Base-by-base conservation (phyloP, 2,329 filamentous ascomycete genomes). In the Aspergillus texensis region DNA sequence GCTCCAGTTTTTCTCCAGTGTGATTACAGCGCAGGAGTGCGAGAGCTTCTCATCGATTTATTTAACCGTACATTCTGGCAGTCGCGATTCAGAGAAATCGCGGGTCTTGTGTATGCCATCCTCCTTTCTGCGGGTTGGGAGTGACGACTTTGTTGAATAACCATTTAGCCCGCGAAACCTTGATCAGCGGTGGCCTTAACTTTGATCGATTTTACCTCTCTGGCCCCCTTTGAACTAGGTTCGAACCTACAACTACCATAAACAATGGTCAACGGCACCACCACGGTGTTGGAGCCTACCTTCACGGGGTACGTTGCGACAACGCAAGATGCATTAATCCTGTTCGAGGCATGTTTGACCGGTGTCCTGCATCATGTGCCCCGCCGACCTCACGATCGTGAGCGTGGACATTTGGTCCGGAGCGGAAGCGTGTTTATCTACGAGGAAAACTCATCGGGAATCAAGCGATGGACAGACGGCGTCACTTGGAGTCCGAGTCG, bases 381-480 rank as follows among this genome's bases (percentile, higher is more conserved):
- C 21, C 89, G 94, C 57, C 86, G 94, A 59, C 94, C 94, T 1
- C 92, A 96, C 75, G 94, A 97, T 72, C 86, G 92, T 58, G 94
- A 97, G 78, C 86, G 93, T 58, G 83, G 84, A 28, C 84, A 87
- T 24, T 86, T 96, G 58, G 95, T 97, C 74, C 86, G 86, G 68
- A 96, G 92, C 69, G 94, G 94, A 41, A 90, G 91, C 68, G 87
- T 97, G 54, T 95, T 97, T 78, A 92, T 97, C 68, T 97, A 97
- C 77, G 93, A 96, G 73, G 93, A 97, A 76, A 90, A 92, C 65
- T 89, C 92, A 0, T 96, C 93, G 0, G 93, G 93, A 6, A 96
- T 97, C 80, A 96, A 96, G 80, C 86, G 94, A 61, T 97, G 94
- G 94, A 97, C 93, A 0, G 94, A 97, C 70, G 93, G 94, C 16